Evolutionary conservation across 140 eudicot genomes (phyloP).

Genomic region (Oenanthe javanica): DNA sequence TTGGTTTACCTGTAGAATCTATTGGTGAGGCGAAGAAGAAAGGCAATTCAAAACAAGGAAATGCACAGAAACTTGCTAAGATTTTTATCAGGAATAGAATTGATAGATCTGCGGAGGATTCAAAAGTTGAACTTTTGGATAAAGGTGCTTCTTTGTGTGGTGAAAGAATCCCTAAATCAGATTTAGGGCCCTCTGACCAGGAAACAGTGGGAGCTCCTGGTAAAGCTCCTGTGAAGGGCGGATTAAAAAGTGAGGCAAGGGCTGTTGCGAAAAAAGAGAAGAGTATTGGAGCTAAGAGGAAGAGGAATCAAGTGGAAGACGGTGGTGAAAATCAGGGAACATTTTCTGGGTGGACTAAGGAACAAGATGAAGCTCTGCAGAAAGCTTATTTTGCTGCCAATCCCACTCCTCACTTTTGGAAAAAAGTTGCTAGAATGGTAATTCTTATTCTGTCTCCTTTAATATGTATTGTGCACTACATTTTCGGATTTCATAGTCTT

Average conservation of each 20-base stretch:
- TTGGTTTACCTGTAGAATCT: neutral
- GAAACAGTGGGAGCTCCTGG: slow-evolving; percentile 11
- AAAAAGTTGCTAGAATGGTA: slow-evolving; percentile 80
- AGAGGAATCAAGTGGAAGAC: slow-evolving; percentile 31
- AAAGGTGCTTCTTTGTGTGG: neutral
- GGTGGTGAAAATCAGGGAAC: slow-evolving; percentile 7
- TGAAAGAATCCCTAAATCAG: slow-evolving; percentile 3
- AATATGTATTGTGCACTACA: neutral
- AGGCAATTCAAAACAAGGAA: neutral
- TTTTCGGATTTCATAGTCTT: neutral
- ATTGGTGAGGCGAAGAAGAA: slow-evolving; percentile 13
- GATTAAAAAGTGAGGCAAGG: neutral
- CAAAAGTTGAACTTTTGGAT: neutral
- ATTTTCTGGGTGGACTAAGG: slow-evolving; percentile 59
- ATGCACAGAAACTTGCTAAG: slow-evolving; percentile 16
- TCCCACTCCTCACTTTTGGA: slow-evolving; percentile 94
- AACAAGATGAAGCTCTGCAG: slow-evolving; percentile 63
- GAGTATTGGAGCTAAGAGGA: slow-evolving; percentile 46
- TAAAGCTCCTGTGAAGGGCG: neutral
- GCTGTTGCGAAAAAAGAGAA: slow-evolving; percentile 14
- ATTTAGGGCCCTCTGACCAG: slow-evolving; percentile 5
- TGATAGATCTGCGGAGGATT: neutral
- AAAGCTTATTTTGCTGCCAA: slow-evolving; percentile 69
- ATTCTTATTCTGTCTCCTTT: slow-evolving; percentile 6
- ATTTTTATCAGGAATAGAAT: neutral